Evolutionary conservation across 2,329 filamentous ascomycete genomes (phyloP).

Genomic region (Dactylonectria macrodidyma): DNA sequence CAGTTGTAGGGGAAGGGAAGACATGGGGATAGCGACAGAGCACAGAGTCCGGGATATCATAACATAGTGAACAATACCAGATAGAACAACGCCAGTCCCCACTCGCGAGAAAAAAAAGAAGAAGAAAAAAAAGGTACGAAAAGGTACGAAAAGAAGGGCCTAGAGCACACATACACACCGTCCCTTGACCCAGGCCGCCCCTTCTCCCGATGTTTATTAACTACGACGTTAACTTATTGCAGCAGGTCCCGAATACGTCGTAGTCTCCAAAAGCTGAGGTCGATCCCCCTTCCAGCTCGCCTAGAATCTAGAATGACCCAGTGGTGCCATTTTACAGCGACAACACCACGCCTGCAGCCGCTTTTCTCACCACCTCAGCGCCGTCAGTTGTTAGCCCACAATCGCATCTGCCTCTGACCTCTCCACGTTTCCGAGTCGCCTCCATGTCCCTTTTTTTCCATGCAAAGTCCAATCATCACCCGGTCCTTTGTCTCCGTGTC

Average conservation of each 20-base stretch:
- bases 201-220: not conserved
- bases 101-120: not conserved
- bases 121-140: not conserved
- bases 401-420: not conserved
- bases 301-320: constrained; percentile 9
- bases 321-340: constrained; percentile 42
- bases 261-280: constrained; percentile 1
- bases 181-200: not conserved
- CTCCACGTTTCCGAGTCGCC: constrained; percentile 23
- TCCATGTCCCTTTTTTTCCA: not conserved
- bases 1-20: not conserved
- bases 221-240: not conserved
- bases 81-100: too few species aligned
- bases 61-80: too few species aligned
- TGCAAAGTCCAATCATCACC: not conserved
- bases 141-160: not conserved
- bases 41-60: too few species aligned
- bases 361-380: constrained; percentile 11
- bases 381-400: constrained; percentile 25
- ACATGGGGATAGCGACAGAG: constrained; percentile 5
- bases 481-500: not conserved
- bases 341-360: constrained; percentile 44
- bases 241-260: constrained; percentile 2
- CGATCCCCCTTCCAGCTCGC: not conserved
- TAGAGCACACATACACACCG: not conserved